A percentile compares a stretch with the other conserved stretches of the same genome.
Evolutionary conservation across 2,329 filamentous ascomycete genomes (phyloP).

Genomic region (Echinosphaeria canescens): DNA sequence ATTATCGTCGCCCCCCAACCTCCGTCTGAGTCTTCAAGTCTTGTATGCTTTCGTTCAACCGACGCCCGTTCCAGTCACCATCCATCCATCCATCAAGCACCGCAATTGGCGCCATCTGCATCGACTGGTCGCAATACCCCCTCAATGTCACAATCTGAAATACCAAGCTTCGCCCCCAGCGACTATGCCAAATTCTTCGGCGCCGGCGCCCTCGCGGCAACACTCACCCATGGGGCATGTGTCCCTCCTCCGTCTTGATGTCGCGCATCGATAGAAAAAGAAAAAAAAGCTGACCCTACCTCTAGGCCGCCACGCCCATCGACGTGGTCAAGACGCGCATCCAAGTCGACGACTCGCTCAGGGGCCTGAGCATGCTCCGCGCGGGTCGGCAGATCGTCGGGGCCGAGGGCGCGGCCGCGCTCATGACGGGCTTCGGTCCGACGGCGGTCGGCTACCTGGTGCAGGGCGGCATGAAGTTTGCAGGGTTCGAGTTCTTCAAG

Average conservation of each 20-base stretch:
- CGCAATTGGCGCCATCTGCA: no score
- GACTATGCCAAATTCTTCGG: constrained; percentile 26
- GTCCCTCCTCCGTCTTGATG: neutral
- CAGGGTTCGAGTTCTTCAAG: constrained; percentile 90
- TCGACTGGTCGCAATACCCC: no score
- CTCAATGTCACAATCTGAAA: no score
- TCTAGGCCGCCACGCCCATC: constrained; percentile 23
- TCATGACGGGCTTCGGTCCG: constrained; percentile 68
- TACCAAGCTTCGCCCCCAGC: constrained; percentile 13
- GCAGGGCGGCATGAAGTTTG: constrained; percentile 80
- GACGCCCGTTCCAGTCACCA: no score
- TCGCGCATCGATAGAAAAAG: neutral
- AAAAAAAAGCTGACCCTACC: neutral
- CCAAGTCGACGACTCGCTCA: constrained; percentile 70
- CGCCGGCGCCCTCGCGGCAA: constrained; percentile 23
- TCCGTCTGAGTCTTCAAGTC: no score
- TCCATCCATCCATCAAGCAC: no score
- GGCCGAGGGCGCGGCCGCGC: constrained; percentile 58
- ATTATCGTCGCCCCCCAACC: no score
- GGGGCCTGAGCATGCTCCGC: constrained; percentile 65
- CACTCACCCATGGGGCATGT: constrained; percentile 21
- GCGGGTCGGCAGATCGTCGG: constrained; percentile 59
- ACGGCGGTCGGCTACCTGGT: constrained; percentile 78
- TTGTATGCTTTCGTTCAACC: no score
- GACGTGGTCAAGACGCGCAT: constrained; percentile 78